A percentile compares a stretch with the other conserved stretches of the same genome.
Conservation (phyloP, 2,329 filamentous ascomycete genomes). For the Bretziella fagacearum region DNA sequence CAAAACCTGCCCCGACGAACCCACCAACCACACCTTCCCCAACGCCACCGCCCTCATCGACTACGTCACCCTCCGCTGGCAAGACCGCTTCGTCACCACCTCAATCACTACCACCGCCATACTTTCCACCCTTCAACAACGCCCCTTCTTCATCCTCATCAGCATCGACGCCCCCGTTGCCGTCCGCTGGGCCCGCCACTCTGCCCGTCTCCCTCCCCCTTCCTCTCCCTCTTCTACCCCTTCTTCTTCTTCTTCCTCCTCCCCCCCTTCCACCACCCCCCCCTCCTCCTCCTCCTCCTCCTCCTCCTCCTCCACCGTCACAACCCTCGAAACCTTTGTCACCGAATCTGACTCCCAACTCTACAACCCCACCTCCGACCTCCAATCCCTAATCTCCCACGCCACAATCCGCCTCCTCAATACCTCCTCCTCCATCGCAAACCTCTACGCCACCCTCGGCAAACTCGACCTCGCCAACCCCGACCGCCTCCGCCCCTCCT, state of each 20-base stretch:
- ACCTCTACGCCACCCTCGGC: conserved; percentile 55
- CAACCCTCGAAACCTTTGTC: conserved; percentile 37
- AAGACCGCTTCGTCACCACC: conserved; percentile 67
- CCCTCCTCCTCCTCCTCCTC: conserved; percentile 14
- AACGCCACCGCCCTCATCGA: conserved; percentile 55
- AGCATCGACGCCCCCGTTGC: conserved; percentile 81
- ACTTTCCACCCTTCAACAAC: conserved; percentile 56
- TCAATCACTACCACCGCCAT: conserved; percentile 58
- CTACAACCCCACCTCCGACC: conserved; percentile 47
- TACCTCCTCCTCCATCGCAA: conserved; percentile 52
- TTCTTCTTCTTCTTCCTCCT: conserved; percentile 18
- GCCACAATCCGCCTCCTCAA: conserved; percentile 80
- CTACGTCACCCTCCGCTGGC: conserved; percentile 75
- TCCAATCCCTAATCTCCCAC: conserved; percentile 61
- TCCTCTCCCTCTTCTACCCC: conserved; percentile 10
- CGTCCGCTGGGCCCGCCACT: conserved; percentile 67
- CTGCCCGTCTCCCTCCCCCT: conserved; percentile 25
- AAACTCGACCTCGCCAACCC: conserved; percentile 62
- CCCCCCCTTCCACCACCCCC: conserved; percentile 12
- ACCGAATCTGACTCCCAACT: conserved; percentile 52
- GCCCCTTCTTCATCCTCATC: conserved; percentile 86
- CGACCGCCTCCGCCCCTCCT: conserved; percentile 67
- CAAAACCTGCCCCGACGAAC: conserved; percentile 33
- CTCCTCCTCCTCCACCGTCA: conserved; percentile 18
- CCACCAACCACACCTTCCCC: conserved; percentile 33